Base-by-base conservation (phyloP, 768 basidiomycete species). In the Mycena kentingensis region DNA sequence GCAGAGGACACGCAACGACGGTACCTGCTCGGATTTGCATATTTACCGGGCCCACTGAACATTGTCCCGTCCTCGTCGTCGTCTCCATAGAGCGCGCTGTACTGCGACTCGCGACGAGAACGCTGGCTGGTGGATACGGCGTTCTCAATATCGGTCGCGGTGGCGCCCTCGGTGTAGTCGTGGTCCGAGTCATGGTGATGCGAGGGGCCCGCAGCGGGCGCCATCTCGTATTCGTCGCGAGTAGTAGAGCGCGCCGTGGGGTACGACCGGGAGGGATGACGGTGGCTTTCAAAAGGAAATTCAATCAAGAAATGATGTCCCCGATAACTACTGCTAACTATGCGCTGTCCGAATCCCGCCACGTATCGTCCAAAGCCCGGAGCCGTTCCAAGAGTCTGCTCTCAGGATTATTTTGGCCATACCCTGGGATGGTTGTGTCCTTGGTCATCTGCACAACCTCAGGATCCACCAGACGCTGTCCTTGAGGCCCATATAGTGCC, bases 91-190 rank as follows among this genome's bases (percentile, higher is more conserved):
- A 75, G 70, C 28, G 72, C 69, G 63, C 81, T 83, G 60, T 81
- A 78, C 45, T 84, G 83, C 4, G 91, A 91, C 62, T 88, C 82
- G 18, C 84, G 79, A 35, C 88, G 77, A n/a, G 80, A 69, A 27
- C 71, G 77, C 36, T 76, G 74, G 46, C 62, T 74, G 56, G 76
- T 79, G 29, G 71, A 70, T n/a, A 87, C 60, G 16, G 80, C 90
- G 57, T 75, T 68, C 52, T 80, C 69, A 37, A 95, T 91, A 54
- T 92, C 92, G 26, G 83, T 73, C 6, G 83, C 75, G 11, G 88
- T 86, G 28, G 92, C 92, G 34, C 90, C 91, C 61, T 94, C 92
- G 1, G 92, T 93, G 66, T 94, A 94, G 72, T 94, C 92, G 50
- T 79, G 62, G n/a, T n/a, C n/a, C n/a, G n/a, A n/a, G n/a, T n/a